Base-by-base conservation (phyloP, 202 grass and related monocot genomes). In the Setaria viridis region DNA sequence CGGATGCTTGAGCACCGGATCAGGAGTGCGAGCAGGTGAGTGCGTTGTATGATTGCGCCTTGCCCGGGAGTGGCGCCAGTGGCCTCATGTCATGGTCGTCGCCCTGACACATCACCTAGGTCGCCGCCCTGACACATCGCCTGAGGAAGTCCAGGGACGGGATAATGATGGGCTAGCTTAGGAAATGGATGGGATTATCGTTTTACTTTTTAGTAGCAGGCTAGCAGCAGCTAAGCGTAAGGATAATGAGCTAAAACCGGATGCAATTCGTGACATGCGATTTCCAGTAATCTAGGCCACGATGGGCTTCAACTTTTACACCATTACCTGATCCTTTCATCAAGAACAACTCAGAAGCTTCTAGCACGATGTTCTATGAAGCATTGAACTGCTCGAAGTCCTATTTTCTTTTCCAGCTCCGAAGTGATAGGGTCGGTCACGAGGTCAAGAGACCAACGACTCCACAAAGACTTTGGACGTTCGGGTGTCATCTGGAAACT, bases 21-120 rank as follows among this genome's bases (percentile, higher is more conserved):
- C 82, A 68, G 77, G n/a, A 9, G 45, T 11, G 30, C 2, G 3
- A 20, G 30, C 19, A 20, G 50, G 62, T 20, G 10, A 78, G 66
- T 83, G 84, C 88, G 88, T 53, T 74, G 50, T 51, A 75, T 81
- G 34, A 85, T 84, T 72, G 67, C 60, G 1, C 29, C 71, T 83
- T 83, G 72, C 70, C 25, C 43, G 20, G 79, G 16, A 69, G 85
- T 82, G 85, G 79, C 43, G 71, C 68, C 55, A 29, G 63, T 47
- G 68, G n/a, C 56, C 7, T 20, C 42, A 74, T 67, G 73, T 53
- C 79, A 60, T 78, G 39, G 60, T 72, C 74, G 57, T 12, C 58
- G n/a, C 11, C 42, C 50, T 67, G 17, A 46, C 81, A 84, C 68
- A 48, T 80, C 80, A 72, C 67, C 70, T 1, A 80, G 30, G 55